Conservation (phyloP, 73 alveolate species). For the Uronychia binucleata region DNA sequence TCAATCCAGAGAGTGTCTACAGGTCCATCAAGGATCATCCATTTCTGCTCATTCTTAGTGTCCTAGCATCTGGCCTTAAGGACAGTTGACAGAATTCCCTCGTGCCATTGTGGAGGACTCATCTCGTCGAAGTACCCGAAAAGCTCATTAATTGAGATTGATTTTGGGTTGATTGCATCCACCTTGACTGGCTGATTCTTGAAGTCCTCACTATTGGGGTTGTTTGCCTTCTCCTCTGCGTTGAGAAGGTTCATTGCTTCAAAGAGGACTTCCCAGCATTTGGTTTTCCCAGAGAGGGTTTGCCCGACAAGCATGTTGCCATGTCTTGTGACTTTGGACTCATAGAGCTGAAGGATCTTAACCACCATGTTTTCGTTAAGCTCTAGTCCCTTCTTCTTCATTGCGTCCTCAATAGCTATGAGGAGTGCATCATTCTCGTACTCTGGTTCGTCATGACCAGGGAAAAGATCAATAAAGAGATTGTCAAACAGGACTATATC, state of each 20-base stretch:
- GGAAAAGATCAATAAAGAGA: constrained; percentile 97
- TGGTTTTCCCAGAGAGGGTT: constrained; percentile 98
- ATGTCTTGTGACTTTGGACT: constrained; percentile 91
- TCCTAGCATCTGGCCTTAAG: constrained; percentile 96
- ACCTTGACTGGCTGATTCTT: constrained; percentile 72
- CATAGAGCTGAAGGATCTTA: constrained; percentile 85
- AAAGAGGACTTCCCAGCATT: constrained; percentile 94
- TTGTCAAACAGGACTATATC: constrained; percentile 98
- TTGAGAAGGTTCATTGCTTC: constrained; percentile 80
- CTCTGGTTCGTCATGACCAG: constrained; percentile 95
- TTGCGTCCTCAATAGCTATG: constrained; percentile 63
- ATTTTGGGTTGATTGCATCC: constrained; percentile 93
- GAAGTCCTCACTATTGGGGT: constrained; percentile 63
- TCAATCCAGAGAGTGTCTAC: constrained; percentile 99
- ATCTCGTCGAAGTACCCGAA: constrained; percentile 90
- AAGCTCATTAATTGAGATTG: constrained; percentile 91
- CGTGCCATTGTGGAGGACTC: constrained; percentile 97
- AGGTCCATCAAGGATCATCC: constrained; percentile 99
- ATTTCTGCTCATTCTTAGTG: constrained; percentile 87
- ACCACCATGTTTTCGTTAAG: constrained; percentile 80
- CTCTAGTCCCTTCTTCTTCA: constrained; percentile 78
- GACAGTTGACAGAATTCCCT: constrained; percentile 98
- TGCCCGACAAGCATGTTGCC: constrained; percentile 99
- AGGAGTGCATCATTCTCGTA: constrained; percentile 85
- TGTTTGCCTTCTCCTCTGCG: constrained; percentile 66